Evolutionary conservation across 208 protist species (phyloP), one percentile per base, ranked within the genome.

Genomic region (Leishmania turanica): DNA sequence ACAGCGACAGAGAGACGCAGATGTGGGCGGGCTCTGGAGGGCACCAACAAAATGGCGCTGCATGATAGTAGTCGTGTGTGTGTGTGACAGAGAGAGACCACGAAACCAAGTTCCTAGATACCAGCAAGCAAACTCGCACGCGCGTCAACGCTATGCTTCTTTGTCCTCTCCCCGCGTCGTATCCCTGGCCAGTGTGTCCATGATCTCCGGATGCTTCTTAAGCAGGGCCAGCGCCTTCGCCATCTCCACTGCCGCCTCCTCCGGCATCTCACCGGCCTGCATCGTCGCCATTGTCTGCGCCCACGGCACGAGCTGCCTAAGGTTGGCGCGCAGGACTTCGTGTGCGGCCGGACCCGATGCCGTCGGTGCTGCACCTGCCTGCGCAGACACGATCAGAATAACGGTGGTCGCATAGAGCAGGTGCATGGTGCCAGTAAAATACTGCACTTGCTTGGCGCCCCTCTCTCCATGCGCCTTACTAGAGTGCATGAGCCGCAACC

Each of bases 201-300:
- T 21, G 58, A 72, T 72, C 64, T 80, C 81, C 27, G 81, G 68
- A 21, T 83, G 71, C 60, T 51, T 51, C 77, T 79, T 83, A 49
- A 89, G 37, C 40, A 60, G 49, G 37, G 54, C 70, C 53, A 82
- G 54, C 19, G 78, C 65, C 27, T 53, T 42, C 3, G 51, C 49
- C 21, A 74, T 49, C 64, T 77, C 77, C 42, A 45, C 47, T 1
- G 56, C 78, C 11, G 80, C 51, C 21, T 86, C 84, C 75, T 53
- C 47, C 62, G 71, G 56, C 49, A 79, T 6, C n/a, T 27, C 51
- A 27, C 56, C 42, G 21, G 80, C 13, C 24, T 51, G 11, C 40
- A 17, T 64, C 19, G 65, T 73, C 27, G 65, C 54, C 42, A 83
- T 60, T 9, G n/a, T 24, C 54, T 79, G 77, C 24, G 76, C 60